Conservation (phyloP, 306 rosid genomes). For the Canavalia gladiata region DNA sequence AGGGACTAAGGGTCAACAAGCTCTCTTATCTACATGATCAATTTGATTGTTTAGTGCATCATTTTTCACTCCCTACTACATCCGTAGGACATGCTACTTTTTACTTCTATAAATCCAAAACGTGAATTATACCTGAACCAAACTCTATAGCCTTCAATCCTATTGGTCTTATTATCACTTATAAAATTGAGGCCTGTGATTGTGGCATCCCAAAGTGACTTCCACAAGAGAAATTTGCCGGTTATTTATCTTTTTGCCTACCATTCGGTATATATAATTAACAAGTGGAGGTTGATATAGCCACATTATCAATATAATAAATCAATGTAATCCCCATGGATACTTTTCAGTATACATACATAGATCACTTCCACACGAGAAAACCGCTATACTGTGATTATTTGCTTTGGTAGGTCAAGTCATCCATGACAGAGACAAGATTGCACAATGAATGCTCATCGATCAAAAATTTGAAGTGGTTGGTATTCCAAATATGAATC, state of each 20-base stretch:
- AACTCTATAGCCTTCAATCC: background rate
- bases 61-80: background rate
- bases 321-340: constrained; percentile 37
- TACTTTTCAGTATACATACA: constrained; percentile 18
- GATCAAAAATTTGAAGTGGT: background rate
- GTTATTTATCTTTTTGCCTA: constrained; percentile 50
- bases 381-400: constrained; percentile 42
- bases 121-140: constrained; percentile 38
- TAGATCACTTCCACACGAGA: constrained; percentile 37
- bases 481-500: background rate
- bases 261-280: constrained; percentile 33
- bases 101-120: constrained; percentile 3
- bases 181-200: constrained; percentile 17
- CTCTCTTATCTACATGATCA: background rate
- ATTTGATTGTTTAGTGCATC: constrained; percentile 1
- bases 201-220: constrained; percentile 36
- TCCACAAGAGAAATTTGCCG: constrained; percentile 13
- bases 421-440: constrained; percentile 25
- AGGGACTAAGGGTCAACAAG: constrained; percentile 17
- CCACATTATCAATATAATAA: constrained; percentile 11
- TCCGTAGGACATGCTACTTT: background rate
- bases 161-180: background rate
- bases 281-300: constrained; percentile 52
- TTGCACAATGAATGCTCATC: background rate
- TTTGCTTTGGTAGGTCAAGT: constrained; percentile 53